phyloP scores from a whole-genome alignment of 306 rosid species.

The Castanopsis chinensis region DNA sequence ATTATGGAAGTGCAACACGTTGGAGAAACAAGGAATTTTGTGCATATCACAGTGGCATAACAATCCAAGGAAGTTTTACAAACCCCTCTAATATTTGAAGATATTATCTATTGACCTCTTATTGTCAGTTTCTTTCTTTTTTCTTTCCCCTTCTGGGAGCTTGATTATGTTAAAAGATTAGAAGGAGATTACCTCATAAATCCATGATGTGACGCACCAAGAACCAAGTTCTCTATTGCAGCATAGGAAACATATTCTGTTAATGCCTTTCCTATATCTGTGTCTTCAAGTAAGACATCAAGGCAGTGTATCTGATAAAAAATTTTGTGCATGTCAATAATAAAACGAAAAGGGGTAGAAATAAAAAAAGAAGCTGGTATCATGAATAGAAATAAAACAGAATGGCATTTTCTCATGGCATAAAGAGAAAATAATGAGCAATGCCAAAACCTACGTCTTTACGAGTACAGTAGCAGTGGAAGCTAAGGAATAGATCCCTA shows the following conservation, averaged over 20 bases:
- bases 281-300: slow-evolving; percentile 79
- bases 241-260: slow-evolving; percentile 72
- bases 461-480: slow-evolving; percentile 94
- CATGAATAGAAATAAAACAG: neutral
- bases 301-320: slow-evolving; percentile 69
- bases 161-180: no score
- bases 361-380: neutral
- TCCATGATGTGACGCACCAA: slow-evolving; percentile 77
- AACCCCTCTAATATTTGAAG: no score
- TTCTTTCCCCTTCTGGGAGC: no score
- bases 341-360: neutral
- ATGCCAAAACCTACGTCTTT: slow-evolving; percentile 61
- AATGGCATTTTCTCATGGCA: neutral
- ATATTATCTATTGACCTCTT: no score
- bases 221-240: slow-evolving; percentile 75
- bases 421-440: neutral
- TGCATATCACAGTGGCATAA: neutral
- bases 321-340: neutral
- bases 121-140: no score
- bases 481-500: slow-evolving; percentile 64
- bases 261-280: slow-evolving; percentile 66
- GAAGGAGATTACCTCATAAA: slow-evolving; percentile 61
- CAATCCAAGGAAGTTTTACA: neutral
- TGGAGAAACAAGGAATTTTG: neutral
- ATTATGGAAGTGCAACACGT: neutral